A percentile compares a stretch with the other conserved stretches of the same genome.
phyloP scores from a whole-genome alignment of 768 basidiomycete genomes.

The Vararia minispora region DNA sequence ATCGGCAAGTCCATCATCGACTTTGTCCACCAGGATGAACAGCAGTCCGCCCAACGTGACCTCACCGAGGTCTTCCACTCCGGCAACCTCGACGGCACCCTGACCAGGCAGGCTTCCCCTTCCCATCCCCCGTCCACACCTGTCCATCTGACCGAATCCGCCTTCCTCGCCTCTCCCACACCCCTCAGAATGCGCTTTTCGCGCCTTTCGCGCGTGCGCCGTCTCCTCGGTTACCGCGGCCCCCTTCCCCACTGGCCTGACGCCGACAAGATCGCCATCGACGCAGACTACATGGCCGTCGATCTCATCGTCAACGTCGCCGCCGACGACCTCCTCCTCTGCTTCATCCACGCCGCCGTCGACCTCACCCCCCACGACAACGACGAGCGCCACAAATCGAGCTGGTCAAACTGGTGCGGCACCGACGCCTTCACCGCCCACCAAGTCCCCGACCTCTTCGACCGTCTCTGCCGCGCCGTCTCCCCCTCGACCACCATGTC shows the following conservation, averaged over 20 bases:
- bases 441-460: constrained; percentile 49
- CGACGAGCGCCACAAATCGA: constrained; percentile 60
- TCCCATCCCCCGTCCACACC: not conserved
- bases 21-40: constrained; percentile 82
- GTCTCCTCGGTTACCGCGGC: constrained; percentile 57
- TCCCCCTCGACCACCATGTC: constrained; percentile 40
- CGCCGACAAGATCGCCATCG: constrained; percentile 56
- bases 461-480: constrained; percentile 43
- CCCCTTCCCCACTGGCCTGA: constrained; percentile 45
- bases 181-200: constrained; percentile 64
- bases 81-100: constrained; percentile 71
- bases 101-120: constrained; percentile 47
- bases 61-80: constrained; percentile 63
- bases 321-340: constrained; percentile 75
- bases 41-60: constrained; percentile 62
- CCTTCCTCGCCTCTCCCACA: too few relatives aligned
- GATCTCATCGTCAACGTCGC: constrained; percentile 89
- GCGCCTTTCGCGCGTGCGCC: constrained; percentile 63
- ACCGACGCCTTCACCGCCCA: constrained; percentile 51
- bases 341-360: constrained; percentile 77
- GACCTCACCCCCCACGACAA: constrained; percentile 66
- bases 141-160: constrained; percentile 14
- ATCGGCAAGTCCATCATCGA: constrained; percentile 60
- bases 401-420: constrained; percentile 86
- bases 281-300: constrained; percentile 72